These are phyloP conservation scores for Neoascochyta sp. DNA, from an alignment of 2,329 filamentous ascomycete genomes.

Conservation along the genomic window DNA sequence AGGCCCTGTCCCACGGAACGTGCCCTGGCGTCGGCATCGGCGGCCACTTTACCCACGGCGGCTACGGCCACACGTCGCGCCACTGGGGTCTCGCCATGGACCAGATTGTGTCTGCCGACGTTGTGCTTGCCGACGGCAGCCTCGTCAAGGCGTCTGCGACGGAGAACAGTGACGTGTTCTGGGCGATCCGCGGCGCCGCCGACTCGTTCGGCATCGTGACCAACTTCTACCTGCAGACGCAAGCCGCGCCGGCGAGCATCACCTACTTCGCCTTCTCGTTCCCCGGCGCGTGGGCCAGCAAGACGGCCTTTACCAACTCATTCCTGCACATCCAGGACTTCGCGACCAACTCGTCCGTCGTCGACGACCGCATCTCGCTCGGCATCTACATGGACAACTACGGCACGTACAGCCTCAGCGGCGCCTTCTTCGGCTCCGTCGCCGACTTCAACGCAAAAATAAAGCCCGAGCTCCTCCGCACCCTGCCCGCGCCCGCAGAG, in stretches of 20 bases:
- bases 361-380: slow-evolving; percentile 42
- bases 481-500: slow-evolving; percentile 25
- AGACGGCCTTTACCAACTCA: slow-evolving; percentile 33
- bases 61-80: slow-evolving; percentile 36
- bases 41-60: slow-evolving; percentile 37
- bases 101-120: slow-evolving; percentile 32
- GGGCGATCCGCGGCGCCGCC: slow-evolving; percentile 43
- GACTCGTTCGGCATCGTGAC: slow-evolving; percentile 42
- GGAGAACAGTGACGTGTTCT: slow-evolving; percentile 40
- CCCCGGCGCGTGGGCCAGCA: slow-evolving; percentile 21
- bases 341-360: slow-evolving; percentile 38
- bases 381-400: slow-evolving; percentile 42
- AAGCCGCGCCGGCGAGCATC: slow-evolving; percentile 23
- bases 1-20: slow-evolving; percentile 51
- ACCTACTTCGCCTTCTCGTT: slow-evolving; percentile 29
- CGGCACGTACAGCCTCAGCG: slow-evolving; percentile 35
- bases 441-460: slow-evolving; percentile 39
- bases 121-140: slow-evolving; percentile 41
- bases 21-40: slow-evolving; percentile 47
- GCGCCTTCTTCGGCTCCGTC: slow-evolving; percentile 41
- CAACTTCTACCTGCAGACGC: slow-evolving; percentile 37
- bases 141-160: slow-evolving; percentile 34
- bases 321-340: slow-evolving; percentile 44
- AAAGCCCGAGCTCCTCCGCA: slow-evolving; percentile 39
- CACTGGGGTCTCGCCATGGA: slow-evolving; percentile 38